Evolutionary conservation across 176 grass and related monocot genomes (phyloP), one percentile per base, ranked within the genome.

Genomic region (Zea mays): DNA sequence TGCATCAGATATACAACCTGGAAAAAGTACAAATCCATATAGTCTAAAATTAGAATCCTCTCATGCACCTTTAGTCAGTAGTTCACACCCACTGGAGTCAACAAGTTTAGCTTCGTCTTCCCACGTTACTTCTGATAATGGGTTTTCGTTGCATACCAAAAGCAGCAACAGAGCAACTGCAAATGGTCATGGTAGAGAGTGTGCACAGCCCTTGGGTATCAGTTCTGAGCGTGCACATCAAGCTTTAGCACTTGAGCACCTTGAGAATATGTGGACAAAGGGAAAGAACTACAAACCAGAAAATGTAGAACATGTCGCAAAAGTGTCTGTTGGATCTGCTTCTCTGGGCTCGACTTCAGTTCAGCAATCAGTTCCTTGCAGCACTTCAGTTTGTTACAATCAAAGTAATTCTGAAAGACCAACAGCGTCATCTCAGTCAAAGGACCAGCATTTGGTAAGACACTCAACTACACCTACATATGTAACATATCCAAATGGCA

Each of bases 231-330:
- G 41, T 46, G 91, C 85, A 75, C 52, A 59, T 81, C 83, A 85
- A 93, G 81, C 80, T 62, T 72, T 99, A 73, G 86, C 88, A 76
- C 96, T 86, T 73, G 96, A 93, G 82, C 92, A 99, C 85, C 87
- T 99, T 67, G 96, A 99, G 56, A 83, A 99, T 76, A 79, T 99
- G 76, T 99, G 96, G 96, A 84, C 96, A 65, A 99, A 86, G 90
- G 96, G 92, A 76, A 92, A 85, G 79, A 88, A 95, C 77, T 99
- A 99, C 75, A 96, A 88, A 88, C 81, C 74, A 76, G 81, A 88
- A 78, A 82, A 85, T 54, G 60, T 69, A 82, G 74, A 88, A 66
- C 78, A 79, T 77, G 73, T 40, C 68, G n/a, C 37, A 15, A 93
- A 79, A 79, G 51, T 62, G 67, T 68, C 84, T 64, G 57, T 58